Conservation (phyloP, 805 yeast species). For the Lipomyces spencermartinsiae region DNA sequence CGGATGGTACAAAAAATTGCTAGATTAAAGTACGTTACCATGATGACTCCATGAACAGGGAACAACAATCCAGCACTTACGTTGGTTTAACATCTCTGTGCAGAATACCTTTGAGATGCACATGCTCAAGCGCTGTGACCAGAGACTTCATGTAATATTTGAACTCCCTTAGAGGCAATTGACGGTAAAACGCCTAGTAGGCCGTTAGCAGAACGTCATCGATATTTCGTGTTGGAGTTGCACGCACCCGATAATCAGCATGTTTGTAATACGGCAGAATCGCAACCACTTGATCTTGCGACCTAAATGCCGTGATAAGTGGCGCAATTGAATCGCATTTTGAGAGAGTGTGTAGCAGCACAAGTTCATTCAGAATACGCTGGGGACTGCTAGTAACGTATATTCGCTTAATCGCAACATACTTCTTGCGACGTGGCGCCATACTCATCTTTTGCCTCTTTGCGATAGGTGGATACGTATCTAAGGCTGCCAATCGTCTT, state of each 20-base stretch:
- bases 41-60: conserved; percentile 34
- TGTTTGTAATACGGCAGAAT: conserved; percentile 91
- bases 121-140: conserved; percentile 73
- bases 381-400: conserved; percentile 95
- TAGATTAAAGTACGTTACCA: conserved; percentile 49
- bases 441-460: conserved; percentile 9
- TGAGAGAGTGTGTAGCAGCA: conserved; percentile 69
- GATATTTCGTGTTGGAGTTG: neutral
- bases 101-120: conserved; percentile 77
- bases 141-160: conserved; percentile 80
- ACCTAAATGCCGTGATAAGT: conserved; percentile 81
- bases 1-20: conserved; percentile 74
- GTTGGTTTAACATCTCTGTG: conserved; percentile 94
- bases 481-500: conserved; percentile 39
- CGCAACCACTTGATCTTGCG: conserved; percentile 91
- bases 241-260: conserved; percentile 71
- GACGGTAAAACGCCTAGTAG: conserved; percentile 68
- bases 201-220: neutral
- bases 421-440: conserved; percentile 42
- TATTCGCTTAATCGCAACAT: conserved; percentile 89
- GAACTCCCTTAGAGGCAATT: conserved; percentile 78
- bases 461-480: neutral
- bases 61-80: conserved; percentile 42
- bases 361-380: conserved; percentile 86
- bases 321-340: conserved; percentile 79